phyloP scores from a whole-genome alignment of 805 yeast species.

The Metschnikowia proteae region DNA sequence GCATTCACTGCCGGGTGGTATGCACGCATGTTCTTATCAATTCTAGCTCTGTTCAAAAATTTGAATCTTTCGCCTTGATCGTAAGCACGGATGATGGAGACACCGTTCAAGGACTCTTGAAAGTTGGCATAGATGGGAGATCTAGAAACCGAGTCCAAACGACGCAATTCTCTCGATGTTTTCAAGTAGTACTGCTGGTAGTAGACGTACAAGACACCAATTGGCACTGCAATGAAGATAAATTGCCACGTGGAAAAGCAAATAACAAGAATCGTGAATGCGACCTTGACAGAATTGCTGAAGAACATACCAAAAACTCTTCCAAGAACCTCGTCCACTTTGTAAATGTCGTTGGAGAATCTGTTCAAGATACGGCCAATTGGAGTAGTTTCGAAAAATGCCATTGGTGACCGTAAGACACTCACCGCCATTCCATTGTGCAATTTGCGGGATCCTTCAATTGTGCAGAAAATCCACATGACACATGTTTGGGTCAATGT shows the following conservation, averaged over 20 bases:
- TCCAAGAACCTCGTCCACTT: slow-evolving; percentile 75
- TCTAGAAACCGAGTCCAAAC: slow-evolving; percentile 74
- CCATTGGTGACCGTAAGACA: slow-evolving; percentile 89
- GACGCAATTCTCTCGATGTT: slow-evolving; percentile 77
- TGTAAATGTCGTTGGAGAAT: slow-evolving; percentile 86
- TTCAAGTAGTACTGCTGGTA: slow-evolving; percentile 75
- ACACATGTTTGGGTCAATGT: slow-evolving; percentile 63
- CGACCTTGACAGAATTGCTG: slow-evolving; percentile 55
- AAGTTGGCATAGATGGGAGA: slow-evolving; percentile 82
- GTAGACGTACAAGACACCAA: slow-evolving; percentile 58
- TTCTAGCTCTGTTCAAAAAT: slow-evolving; percentile 60
- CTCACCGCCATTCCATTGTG: slow-evolving; percentile 70
- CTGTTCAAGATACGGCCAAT: slow-evolving; percentile 88
- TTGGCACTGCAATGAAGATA: slow-evolving; percentile 65
- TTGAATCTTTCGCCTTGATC: slow-evolving; percentile 60
- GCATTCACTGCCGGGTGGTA: slow-evolving; percentile 89
- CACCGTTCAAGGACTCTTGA: slow-evolving; percentile 77
- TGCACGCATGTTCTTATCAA: slow-evolving; percentile 88
- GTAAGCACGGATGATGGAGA: slow-evolving; percentile 72
- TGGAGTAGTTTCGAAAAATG: slow-evolving; percentile 93
- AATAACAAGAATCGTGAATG: slow-evolving; percentile 76
- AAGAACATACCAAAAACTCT: slow-evolving; percentile 70
- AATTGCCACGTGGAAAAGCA: slow-evolving; percentile 87
- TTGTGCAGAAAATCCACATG: slow-evolving; percentile 77
- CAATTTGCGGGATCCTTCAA: slow-evolving; percentile 71